phyloP scores from a whole-genome alignment of 2,329 filamentous ascomycete species.

The Neofusicoccum ribis region DNA sequence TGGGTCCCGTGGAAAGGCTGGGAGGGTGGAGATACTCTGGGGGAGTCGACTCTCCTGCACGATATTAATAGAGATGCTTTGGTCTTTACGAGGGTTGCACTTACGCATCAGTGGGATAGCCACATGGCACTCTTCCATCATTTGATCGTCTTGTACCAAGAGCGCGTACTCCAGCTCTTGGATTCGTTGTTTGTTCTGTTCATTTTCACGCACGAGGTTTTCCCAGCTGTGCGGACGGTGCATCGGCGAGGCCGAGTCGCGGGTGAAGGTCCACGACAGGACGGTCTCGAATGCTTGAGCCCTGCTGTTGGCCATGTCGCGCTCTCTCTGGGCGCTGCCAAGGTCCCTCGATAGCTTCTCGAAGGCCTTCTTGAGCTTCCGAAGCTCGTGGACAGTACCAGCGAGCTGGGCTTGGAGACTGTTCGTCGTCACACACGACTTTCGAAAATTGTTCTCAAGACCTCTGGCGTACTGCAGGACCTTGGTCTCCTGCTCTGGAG shows the following conservation, averaged over 20 bases:
- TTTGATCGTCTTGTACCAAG: too few species aligned
- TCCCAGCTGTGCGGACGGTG: background rate
- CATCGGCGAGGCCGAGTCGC: background rate
- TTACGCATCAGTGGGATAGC: background rate
- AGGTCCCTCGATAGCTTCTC: background rate
- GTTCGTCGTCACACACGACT: background rate
- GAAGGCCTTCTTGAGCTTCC: background rate
- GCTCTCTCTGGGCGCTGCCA: background rate
- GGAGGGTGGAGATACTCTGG: background rate
- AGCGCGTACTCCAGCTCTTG: background rate
- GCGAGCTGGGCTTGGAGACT: background rate
- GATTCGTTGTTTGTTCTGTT: background rate
- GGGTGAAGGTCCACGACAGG: background rate
- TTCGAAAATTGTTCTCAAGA: background rate
- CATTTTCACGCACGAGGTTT: background rate
- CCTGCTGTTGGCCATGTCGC: background rate
- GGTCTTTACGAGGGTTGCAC: background rate
- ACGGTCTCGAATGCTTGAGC: background rate
- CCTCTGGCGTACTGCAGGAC: background rate
- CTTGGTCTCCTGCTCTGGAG: background rate
- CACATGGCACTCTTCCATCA: too few species aligned
- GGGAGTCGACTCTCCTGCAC: background rate
- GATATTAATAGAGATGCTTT: background rate
- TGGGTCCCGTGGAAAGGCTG: background rate
- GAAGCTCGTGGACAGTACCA: background rate